Base-by-base conservation (phyloP, 805 yeast species). In the Metschnikowia continentalis region DNA sequence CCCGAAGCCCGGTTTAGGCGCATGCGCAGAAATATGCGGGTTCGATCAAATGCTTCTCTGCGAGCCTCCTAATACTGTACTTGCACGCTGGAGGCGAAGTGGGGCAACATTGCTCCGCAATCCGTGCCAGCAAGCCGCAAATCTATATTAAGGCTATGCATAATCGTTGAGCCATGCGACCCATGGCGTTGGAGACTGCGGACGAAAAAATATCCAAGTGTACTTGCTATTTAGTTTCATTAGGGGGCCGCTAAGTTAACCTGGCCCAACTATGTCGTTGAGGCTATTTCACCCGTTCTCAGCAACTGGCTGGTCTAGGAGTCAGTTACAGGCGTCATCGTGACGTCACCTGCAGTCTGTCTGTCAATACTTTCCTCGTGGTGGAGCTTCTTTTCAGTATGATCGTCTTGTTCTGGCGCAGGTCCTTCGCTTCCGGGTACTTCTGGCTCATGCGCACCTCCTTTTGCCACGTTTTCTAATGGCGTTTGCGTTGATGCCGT, bases 401-500 rank as follows among this genome's bases (percentile, higher is more conserved):
- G 38, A 42, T 42, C 46, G 46, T 42, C 46, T 42, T 33, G 36
- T 23, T 42, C 46, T n/a, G 46, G 46, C 23, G 32, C 46, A 22
- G 32, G 19, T 38, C 26, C 46, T 17, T 42, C 46, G n/a, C 42
- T 39, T n/a, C 13, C 42, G 17, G 32, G 42, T n/a, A 32, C 42
- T 39, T 42, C 46, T 19, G 20, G 14, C n/a, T 26, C 43, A 15
- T 26, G 23, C 35, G n/a, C 35, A 40, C 35, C 22, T 15, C 30
- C 38, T 7, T 32, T 33, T 14, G 38, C 48, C 26, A 32, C 46
- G n/a, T 46, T 46, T 8, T 53, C 58, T 20, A 49, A 17, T 5
- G 55, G 56, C n/a, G 55, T 49, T 6, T 42, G 46, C 37, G 38
- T 33, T 22, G 46, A 42, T 42, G 38, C 37, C 38, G 39, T 26